Evolutionary conservation across 2,329 filamentous ascomycete species (phyloP), one percentile per base, ranked within the genome.

Genomic region (Chalara sp.): DNA sequence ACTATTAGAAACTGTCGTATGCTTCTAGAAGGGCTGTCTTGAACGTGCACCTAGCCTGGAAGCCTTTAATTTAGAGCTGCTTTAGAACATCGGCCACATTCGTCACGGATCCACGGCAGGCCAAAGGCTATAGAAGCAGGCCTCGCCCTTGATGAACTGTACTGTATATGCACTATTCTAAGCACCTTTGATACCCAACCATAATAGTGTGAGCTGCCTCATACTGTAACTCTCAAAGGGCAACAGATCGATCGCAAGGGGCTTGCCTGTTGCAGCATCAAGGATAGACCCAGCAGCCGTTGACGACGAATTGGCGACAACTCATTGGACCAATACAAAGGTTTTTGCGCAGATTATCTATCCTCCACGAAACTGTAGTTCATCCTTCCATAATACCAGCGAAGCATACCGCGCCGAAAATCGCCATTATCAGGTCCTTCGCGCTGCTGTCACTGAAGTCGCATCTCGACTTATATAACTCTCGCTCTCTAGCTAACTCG

Each of bases 201-300:
- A 35, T 46, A 37, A n/a, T 37, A 37, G 35, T 10, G 8, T 37
- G 35, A 21, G 21, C 35, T 37, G 35, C 35, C 8, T n/a, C 35
- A 37, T 8, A 37, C 35, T 8, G 8, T n/a, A 10, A 10, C 8
- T n/a, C 35, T n/a, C n/a, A 54, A 37, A 40, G 37, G 51, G 40
- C 49, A 59, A 50, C 44, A 58, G 53, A 60, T 56, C 51, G 44
- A 43, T 47, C 54, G 49, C 61, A 63, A 58, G 58, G 60, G 43
- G 50, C 53, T 57, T 59, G 61, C 62, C 54, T 60, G 62, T 55
- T 41, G 46, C 35, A 50, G 49, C 41, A 50, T 51, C 60, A 61
- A 64, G 62, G 60, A 61, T 59, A 53, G 46, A 53, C 61, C 58
- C 46, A 56, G 60, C 43, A 61, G 44, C 39, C 39, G 52, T 52